These are phyloP conservation scores for Linum trigynum DNA, from an alignment of 345 rosid genomes.

Conservation along the genomic window DNA sequence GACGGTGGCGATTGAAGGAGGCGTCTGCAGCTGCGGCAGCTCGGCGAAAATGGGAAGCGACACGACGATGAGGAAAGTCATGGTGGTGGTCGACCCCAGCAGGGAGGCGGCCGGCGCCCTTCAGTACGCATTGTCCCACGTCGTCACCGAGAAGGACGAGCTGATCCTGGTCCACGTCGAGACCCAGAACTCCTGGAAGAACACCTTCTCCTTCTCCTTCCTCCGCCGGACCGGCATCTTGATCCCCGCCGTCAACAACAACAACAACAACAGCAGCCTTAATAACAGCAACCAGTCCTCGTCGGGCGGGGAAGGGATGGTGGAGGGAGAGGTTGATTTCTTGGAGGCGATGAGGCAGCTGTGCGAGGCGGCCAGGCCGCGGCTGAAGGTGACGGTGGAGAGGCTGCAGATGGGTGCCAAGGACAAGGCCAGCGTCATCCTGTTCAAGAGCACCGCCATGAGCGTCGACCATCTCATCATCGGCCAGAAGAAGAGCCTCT, in stretches of 20 bases:
- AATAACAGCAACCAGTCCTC: not conserved
- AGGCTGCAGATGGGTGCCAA: slow-evolving; percentile 37
- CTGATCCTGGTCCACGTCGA: slow-evolving; percentile 53
- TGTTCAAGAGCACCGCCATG: slow-evolving; percentile 34
- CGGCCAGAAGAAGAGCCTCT: slow-evolving; percentile 63
- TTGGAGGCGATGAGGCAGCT: slow-evolving; percentile 57
- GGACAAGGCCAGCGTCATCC: slow-evolving; percentile 51
- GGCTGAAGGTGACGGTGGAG: slow-evolving; percentile 30
- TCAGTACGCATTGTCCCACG: slow-evolving; percentile 63
- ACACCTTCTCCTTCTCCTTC: slow-evolving; percentile 36
- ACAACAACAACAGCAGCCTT: not conserved
- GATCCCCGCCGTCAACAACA: not conserved
- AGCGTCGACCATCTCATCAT: slow-evolving; percentile 54
- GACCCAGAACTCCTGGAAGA: slow-evolving; percentile 42
- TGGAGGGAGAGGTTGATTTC: slow-evolving; percentile 33
- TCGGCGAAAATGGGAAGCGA: slow-evolving; percentile 19
- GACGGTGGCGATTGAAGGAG: not conserved
- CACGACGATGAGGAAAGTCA: slow-evolving; percentile 38
- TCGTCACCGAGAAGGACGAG: slow-evolving; percentile 52
- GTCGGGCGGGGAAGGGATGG: slow-evolving; percentile 1
- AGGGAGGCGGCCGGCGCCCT: slow-evolving; percentile 63
- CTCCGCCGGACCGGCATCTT: not conserved
- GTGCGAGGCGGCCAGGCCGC: slow-evolving; percentile 56
- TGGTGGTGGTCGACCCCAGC: slow-evolving; percentile 66
- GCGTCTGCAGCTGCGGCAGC: not conserved